These are phyloP conservation scores for Sporobolus alterniflorus DNA, from an alignment of 202 grass and related monocot genomes.

Conservation along the genomic window DNA sequence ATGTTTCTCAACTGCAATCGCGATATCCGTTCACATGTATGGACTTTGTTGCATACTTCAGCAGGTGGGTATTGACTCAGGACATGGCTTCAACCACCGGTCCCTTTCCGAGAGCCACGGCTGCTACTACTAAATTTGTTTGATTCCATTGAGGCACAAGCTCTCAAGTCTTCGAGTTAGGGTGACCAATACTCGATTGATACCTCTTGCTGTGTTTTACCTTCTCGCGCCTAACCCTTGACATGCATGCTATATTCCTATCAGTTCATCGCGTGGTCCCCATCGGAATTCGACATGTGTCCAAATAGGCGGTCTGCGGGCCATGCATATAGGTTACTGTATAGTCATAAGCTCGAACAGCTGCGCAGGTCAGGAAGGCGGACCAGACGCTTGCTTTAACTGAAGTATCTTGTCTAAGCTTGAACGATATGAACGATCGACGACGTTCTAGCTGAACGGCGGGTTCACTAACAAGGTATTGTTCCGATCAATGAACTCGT, in stretches of 20 bases:
- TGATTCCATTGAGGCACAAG: slow-evolving; percentile 34
- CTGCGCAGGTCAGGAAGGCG: neutral
- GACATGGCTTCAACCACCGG: slow-evolving; percentile 36
- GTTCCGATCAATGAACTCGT: neutral
- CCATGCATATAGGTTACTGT: slow-evolving; percentile 20
- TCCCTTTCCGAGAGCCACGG: slow-evolving; percentile 29
- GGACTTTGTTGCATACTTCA: slow-evolving; percentile 25
- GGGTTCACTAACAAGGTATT: neutral
- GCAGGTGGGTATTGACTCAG: slow-evolving; percentile 12
- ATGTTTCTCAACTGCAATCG: slow-evolving; percentile 17
- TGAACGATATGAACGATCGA: neutral
- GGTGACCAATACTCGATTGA: slow-evolving; percentile 24
- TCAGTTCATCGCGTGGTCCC: neutral
- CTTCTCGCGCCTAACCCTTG: slow-evolving; percentile 47
- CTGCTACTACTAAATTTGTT: neutral
- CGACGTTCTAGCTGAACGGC: slow-evolving; percentile 32
- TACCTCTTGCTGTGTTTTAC: slow-evolving; percentile 36
- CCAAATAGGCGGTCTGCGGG: neutral
- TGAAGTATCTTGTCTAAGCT: slow-evolving; percentile 19
- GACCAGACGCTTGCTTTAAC: slow-evolving; percentile 22
- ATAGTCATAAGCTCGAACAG: slow-evolving; percentile 1
- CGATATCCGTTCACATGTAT: neutral
- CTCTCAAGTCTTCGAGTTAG: slow-evolving; percentile 20
- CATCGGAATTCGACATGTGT: slow-evolving; percentile 37
- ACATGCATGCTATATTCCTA: neutral